These are phyloP conservation scores for Zizania latifolia DNA, from an alignment of 176 grass and related monocot genomes.

Conservation along the genomic window DNA sequence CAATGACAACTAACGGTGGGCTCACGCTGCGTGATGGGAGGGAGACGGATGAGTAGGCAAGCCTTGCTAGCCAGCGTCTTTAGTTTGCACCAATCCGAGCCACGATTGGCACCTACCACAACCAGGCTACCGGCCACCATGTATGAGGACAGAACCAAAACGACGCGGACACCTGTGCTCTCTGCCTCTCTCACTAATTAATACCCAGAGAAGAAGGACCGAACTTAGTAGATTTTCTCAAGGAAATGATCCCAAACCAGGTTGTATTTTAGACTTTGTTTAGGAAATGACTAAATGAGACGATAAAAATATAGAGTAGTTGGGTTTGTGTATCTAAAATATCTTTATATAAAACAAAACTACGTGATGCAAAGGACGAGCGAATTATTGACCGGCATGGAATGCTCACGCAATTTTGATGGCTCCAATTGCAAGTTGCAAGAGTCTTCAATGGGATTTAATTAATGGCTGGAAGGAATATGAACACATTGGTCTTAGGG, in stretches of 20 bases:
- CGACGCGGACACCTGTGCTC: not conserved
- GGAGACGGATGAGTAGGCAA: not conserved
- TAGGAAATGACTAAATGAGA: no score
- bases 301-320: no score
- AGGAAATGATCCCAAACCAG: no score
- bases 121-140: not conserved
- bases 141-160: not conserved
- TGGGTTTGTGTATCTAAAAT: no score
- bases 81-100: not conserved
- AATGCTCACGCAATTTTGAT: not conserved
- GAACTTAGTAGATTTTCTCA: no score
- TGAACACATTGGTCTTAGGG: not conserved
- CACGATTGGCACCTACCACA: not conserved
- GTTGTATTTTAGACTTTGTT: no score
- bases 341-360: no score
- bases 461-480: not conserved
- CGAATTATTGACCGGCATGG: not conserved
- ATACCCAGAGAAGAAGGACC: no score
- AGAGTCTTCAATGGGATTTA: not conserved
- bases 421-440: not conserved
- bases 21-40: not conserved
- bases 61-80: no score
- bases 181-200: no score
- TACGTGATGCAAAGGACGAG: no score
- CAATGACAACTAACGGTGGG: not conserved